Base-by-base conservation (phyloP, 2,329 filamentous ascomycete genomes). In the Fusarium redolens region DNA sequence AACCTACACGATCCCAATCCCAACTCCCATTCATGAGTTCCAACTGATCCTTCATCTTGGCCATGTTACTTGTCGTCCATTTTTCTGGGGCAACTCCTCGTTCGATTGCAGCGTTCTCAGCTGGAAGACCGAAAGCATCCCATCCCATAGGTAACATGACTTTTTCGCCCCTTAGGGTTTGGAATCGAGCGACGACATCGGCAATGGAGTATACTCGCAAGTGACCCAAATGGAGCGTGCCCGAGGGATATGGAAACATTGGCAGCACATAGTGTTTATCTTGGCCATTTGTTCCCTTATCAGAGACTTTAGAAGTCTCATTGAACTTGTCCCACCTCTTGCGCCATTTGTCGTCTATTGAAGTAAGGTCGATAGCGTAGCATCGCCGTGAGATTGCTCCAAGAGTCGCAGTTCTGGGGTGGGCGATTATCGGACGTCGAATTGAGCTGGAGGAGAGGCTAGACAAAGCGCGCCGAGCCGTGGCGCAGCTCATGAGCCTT, bases 241-340 rank as follows among this genome's bases (percentile, higher is more conserved):
- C 95, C 0, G 95, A 97, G 2, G 95, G 95, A 80, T 97, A 97
- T 0, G 95, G 95, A 79, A 97, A 97, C 95, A 97, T 97, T 73
- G 95, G 92, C 60, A 97, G 86, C 69, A 97, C 90, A 80, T 96
- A 97, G 81, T 86, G 86, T 64, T 82, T 82, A 45, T 82, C 75
- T 40, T 81, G 71, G 61, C 67, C 51, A 37, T 71, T 75, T 68
- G 54, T 44, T 25, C 74, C 58, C 54, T 64, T 68, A 17, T 57
- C 71, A 38, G 72, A 17, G 31, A 68, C 47, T 6, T 71, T 59
- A 4, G 38, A 45, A 25, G 43, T 10, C 17, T 41, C 50, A 14
- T 52, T 57, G 18, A 57, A 35, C 40, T 77, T 68, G 14, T 76
- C 73, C 87, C 87, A 89, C 71, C 76, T 80, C 45, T 81, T 78